Percentiles rank a stretch among this genome's conserved stretches.
phyloP scores from a whole-genome alignment of 1,139 yeast species.

The Nakaseomyces bracarensis region DNA sequence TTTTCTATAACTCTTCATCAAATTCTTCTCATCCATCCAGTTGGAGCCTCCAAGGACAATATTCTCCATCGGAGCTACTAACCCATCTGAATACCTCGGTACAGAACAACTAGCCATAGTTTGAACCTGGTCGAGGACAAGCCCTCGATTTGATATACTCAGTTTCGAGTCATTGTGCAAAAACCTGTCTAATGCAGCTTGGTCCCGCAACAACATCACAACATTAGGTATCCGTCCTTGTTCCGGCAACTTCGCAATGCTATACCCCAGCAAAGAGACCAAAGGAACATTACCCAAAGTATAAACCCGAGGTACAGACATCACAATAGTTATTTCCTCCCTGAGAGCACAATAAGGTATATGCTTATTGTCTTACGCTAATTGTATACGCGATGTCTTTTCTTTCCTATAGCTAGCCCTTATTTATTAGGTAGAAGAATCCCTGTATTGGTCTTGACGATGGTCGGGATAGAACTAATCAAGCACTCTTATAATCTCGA shows the following conservation, averaged over 20 bases:
- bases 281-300: slow-evolving; percentile 42
- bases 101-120: slow-evolving; percentile 35
- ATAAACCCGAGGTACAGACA: slow-evolving; percentile 31
- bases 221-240: slow-evolving; percentile 35
- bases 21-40: slow-evolving; percentile 45
- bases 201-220: slow-evolving; percentile 38
- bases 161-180: slow-evolving; percentile 36
- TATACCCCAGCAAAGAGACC: slow-evolving; percentile 31
- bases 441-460: no score
- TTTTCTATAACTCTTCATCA: slow-evolving; percentile 38
- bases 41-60: slow-evolving; percentile 41
- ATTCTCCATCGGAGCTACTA: slow-evolving; percentile 38
- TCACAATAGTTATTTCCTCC: slow-evolving; percentile 5
- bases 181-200: slow-evolving; percentile 37
- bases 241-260: slow-evolving; percentile 33
- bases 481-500: no score
- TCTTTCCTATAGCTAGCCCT: no score
- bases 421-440: no score
- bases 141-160: slow-evolving; percentile 18
- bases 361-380: no score
- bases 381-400: no score
- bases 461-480: no score
- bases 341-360: no score
- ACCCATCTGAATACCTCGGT: slow-evolving; percentile 32
- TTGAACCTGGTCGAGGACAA: slow-evolving; percentile 16